Evolutionary conservation across 805 yeast genomes (phyloP), one percentile per base, ranked within the genome.

Genomic region (Ogataea pignaliae): DNA sequence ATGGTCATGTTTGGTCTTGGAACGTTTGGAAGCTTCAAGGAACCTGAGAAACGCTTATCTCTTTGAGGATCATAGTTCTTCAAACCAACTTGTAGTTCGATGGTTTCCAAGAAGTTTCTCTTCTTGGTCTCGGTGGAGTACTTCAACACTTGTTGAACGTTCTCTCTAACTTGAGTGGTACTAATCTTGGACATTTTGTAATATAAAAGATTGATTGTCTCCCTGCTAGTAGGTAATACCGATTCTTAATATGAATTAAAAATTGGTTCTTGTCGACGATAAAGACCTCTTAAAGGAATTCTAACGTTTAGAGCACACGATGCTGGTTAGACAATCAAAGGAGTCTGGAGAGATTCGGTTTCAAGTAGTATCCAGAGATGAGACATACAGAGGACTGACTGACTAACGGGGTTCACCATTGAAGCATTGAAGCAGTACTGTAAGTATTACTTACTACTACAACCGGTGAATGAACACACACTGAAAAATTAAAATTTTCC

Each of bases 1-100:
- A 93, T 76, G 77, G 98, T 87, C 98, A 93, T 88, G 96, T 93
- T 93, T 79, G 99, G 99, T 84, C 99, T 95, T 81, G 99, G 99
- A 61, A 95, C 96, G 71, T 83, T 84, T 71, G 99, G 99, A 66
- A 93, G 82, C 79, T 84, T 93, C 79, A 93, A 84, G 71, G 98
- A 70, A 80, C 99, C 99, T 73, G 98, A 91, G 97, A 93, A 93
- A 89, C 99, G 98, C 90, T 93, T 93, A 79, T 93, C 99, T 88
- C 99, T 90, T 83, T 93, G 99, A 72, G 99, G 98, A 75, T 93
- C 99, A 79, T 93, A 93, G 96, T 93, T 93, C 90, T 93, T 93
- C 67, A 93, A 84, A 76, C 99, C 99, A 70, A 93, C 96, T 81
- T 93, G 99, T 72, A 93, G 83, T 81, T 93, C 99, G 68, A 93